Conservation (phyloP, 2,329 filamentous ascomycete genomes). For the Exophiala sp. region DNA sequence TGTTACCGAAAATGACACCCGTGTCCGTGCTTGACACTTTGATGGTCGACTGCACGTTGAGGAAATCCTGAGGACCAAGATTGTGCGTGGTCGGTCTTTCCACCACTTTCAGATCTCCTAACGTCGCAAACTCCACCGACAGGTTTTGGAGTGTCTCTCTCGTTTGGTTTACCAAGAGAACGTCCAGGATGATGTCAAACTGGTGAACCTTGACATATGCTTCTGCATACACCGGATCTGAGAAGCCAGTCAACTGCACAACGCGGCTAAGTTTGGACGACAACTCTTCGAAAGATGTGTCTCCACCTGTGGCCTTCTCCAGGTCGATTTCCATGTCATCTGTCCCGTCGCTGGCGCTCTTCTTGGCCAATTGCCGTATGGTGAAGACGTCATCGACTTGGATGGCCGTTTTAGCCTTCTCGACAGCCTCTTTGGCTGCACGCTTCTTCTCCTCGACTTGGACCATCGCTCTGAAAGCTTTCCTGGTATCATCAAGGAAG, state of each 20-base stretch:
- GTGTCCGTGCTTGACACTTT: slow-evolving; percentile 98
- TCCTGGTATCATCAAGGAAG: slow-evolving; percentile 90
- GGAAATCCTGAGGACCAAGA: slow-evolving; percentile 89
- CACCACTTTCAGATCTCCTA: slow-evolving; percentile 96
- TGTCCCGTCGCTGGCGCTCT: slow-evolving; percentile 73
- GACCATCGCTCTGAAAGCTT: slow-evolving; percentile 96
- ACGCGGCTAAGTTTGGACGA: slow-evolving; percentile 93
- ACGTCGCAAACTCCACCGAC: slow-evolving; percentile 95
- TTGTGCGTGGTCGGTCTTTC: slow-evolving; percentile 96
- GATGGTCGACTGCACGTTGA: slow-evolving; percentile 97
- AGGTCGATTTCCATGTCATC: slow-evolving; percentile 88
- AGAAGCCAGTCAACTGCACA: slow-evolving; percentile 96
- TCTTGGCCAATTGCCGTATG: slow-evolving; percentile 90
- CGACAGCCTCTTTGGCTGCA: slow-evolving; percentile 85
- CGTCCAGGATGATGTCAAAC: slow-evolving; percentile 96
- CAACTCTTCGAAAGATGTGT: slow-evolving; percentile 77
- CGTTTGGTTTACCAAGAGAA: slow-evolving; percentile 95
- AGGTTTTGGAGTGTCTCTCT: slow-evolving; percentile 94
- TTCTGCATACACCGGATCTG: slow-evolving; percentile 96
- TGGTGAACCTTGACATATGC: slow-evolving; percentile 98
- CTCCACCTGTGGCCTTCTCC: slow-evolving; percentile 90
- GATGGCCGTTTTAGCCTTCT: slow-evolving; percentile 89
- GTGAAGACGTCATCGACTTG: slow-evolving; percentile 94
- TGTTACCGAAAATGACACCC: slow-evolving; percentile 97
- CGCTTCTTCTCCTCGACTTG: slow-evolving; percentile 97